Percentiles rank a stretch among this genome's conserved stretches.
phyloP scores from a whole-genome alignment of 75 land plant genomes.

The Chamaecyparis obtusa region DNA sequence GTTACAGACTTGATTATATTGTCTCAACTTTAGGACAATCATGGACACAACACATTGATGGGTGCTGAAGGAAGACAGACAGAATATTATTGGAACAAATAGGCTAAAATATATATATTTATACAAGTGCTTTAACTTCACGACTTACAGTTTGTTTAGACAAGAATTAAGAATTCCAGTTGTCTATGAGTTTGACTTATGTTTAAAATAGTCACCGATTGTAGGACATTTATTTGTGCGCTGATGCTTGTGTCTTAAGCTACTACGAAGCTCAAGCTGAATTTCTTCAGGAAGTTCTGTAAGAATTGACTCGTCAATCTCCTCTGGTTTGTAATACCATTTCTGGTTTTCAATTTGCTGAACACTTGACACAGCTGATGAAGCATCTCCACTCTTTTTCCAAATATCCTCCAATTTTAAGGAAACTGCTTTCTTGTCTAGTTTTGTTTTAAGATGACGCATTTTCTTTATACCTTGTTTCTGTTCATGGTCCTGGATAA shows the following conservation, averaged over 20 bases:
- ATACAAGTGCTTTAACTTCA: neutral
- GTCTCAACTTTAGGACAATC: neutral
- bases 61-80: neutral
- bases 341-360: conserved; percentile 9
- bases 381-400: conserved; percentile 15
- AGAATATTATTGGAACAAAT: neutral
- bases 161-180: neutral
- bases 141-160: neutral
- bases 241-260: conserved; percentile 40
- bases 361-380: conserved; percentile 1
- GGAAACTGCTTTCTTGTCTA: conserved; percentile 4
- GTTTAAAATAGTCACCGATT: conserved; percentile 34
- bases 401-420: conserved; percentile 11
- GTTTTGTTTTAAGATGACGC: neutral
- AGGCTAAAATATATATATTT: neutral
- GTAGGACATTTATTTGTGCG: conserved; percentile 16
- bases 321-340: conserved; percentile 66
- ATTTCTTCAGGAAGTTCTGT: conserved; percentile 72
- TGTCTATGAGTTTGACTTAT: neutral
- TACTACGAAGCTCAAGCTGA: conserved; percentile 56
- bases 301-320: conserved; percentile 66
- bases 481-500: neutral
- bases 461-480: neutral
- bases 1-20: neutral
- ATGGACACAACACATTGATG: neutral